A percentile compares a stretch with the other conserved stretches of the same genome.
Conservation (phyloP, 2,329 filamentous ascomycete species). For the Thielaviopsis euricoi region DNA sequence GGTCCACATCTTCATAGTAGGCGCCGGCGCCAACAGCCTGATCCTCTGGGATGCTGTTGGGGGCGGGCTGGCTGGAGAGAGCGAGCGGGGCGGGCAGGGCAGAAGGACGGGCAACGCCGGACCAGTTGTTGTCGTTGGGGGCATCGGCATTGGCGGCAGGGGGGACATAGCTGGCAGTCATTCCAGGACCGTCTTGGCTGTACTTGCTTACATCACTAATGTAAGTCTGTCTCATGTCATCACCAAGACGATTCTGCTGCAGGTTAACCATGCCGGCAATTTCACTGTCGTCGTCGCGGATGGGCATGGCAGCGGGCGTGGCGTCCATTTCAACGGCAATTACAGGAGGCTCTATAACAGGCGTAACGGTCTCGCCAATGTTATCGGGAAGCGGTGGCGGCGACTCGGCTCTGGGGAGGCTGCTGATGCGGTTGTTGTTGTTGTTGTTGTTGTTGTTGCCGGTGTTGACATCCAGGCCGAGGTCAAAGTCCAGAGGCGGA, state of each 20-base stretch:
- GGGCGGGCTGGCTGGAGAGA: neutral
- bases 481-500: conserved; percentile 5
- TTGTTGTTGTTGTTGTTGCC: conserved; percentile 29
- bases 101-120: conserved; percentile 23
- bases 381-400: conserved; percentile 41
- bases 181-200: conserved; percentile 34
- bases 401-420: conserved; percentile 43
- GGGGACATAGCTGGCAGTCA: neutral
- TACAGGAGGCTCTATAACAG: neutral
- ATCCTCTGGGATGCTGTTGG: conserved; percentile 1
- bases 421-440: conserved; percentile 16
- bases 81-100: conserved; percentile 22
- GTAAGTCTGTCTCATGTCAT: conserved; percentile 22
- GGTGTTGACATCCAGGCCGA: conserved; percentile 27
- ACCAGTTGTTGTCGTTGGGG: neutral
- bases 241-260: conserved; percentile 33
- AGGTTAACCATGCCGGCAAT: conserved; percentile 58
- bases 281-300: conserved; percentile 52
- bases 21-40: conserved; percentile 16
- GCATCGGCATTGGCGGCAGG: neutral
- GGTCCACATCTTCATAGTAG: conserved; percentile 91
- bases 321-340: conserved; percentile 59
- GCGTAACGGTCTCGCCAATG: conserved; percentile 37
- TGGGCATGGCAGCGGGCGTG: conserved; percentile 28
- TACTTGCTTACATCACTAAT: conserved; percentile 58